phyloP scores from a whole-genome alignment of 2,329 filamentous ascomycete genomes.

The Escovopsis sp. region DNA sequence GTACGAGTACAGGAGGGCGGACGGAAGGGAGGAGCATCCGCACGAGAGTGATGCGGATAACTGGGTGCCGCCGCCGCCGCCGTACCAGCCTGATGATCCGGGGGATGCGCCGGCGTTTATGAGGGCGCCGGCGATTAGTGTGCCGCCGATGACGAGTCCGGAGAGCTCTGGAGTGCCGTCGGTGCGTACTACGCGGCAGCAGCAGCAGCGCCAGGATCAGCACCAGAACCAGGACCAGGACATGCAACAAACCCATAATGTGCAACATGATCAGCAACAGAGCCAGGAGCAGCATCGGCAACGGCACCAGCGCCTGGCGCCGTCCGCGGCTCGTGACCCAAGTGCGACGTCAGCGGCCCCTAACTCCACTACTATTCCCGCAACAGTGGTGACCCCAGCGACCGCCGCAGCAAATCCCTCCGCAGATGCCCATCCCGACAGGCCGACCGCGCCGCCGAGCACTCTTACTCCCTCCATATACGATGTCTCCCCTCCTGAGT shows the following conservation, averaged over 20 bases:
- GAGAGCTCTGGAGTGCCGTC: not conserved
- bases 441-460: conserved; percentile 11
- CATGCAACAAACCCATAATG: not conserved
- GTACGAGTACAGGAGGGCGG: conserved; percentile 50
- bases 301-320: conserved; percentile 22
- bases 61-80: conserved; percentile 74
- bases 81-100: conserved; percentile 54
- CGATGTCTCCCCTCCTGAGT: conserved; percentile 30
- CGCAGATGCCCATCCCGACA: conserved; percentile 11
- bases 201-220: not conserved
- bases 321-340: too few species aligned
- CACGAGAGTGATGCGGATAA: conserved; percentile 81
- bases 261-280: conserved; percentile 4
- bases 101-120: conserved; percentile 40
- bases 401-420: conserved; percentile 4
- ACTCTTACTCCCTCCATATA: conserved; percentile 16
- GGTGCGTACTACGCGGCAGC: not conserved
- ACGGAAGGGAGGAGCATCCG: conserved; percentile 56
- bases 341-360: too few species aligned
- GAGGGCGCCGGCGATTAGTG: conserved; percentile 28
- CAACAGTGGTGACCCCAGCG: too few species aligned
- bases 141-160: conserved; percentile 9
- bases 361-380: too few species aligned
- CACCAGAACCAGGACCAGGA: too few species aligned
- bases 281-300: conserved; percentile 19